These are phyloP conservation scores for Globisporangium emineosum DNA, from an alignment of 352 stramenopile species.

Conservation along the genomic window DNA sequence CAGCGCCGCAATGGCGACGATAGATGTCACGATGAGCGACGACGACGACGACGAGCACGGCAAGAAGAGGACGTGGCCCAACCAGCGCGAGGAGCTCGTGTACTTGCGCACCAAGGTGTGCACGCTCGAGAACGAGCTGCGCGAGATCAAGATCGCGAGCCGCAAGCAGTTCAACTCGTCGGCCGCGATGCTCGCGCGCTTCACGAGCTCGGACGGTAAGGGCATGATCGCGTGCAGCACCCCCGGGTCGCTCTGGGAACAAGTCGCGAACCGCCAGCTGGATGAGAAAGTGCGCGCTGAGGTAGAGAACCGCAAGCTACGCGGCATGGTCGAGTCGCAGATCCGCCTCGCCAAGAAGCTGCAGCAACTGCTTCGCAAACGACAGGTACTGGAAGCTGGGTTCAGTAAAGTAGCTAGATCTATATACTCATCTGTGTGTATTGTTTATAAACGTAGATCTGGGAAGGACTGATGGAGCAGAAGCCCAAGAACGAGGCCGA, in stretches of 20 bases:
- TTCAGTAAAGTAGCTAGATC: no score
- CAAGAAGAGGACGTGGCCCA: slow-evolving; percentile 16
- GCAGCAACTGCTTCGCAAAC: slow-evolving; percentile 18
- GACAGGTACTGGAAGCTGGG: no score
- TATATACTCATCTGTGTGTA: neutral
- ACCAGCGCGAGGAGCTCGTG: slow-evolving; percentile 20
- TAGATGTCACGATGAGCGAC: neutral
- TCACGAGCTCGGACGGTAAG: slow-evolving; percentile 5
- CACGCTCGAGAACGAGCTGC: slow-evolving; percentile 19
- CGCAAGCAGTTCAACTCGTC: slow-evolving; percentile 14
- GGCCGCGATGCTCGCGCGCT: slow-evolving; percentile 6
- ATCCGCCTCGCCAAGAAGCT: slow-evolving; percentile 17
- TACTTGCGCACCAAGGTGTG: slow-evolving; percentile 18
- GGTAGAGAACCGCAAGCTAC: slow-evolving; percentile 20
- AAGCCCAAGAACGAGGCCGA: slow-evolving; percentile 14
- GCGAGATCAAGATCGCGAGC: slow-evolving; percentile 17
- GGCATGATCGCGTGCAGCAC: slow-evolving; percentile 14
- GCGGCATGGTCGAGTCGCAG: slow-evolving; percentile 19
- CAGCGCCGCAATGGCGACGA: neutral
- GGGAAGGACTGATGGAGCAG: slow-evolving; percentile 14
- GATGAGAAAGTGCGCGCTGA: slow-evolving; percentile 20
- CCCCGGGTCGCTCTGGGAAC: slow-evolving; percentile 20
- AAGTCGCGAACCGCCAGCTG: slow-evolving; percentile 20
- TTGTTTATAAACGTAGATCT: slow-evolving; percentile 6
- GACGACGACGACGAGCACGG: slow-evolving; percentile 6